Conservation (phyloP, 306 rosid genomes). For the Corylus heterophylla region DNA sequence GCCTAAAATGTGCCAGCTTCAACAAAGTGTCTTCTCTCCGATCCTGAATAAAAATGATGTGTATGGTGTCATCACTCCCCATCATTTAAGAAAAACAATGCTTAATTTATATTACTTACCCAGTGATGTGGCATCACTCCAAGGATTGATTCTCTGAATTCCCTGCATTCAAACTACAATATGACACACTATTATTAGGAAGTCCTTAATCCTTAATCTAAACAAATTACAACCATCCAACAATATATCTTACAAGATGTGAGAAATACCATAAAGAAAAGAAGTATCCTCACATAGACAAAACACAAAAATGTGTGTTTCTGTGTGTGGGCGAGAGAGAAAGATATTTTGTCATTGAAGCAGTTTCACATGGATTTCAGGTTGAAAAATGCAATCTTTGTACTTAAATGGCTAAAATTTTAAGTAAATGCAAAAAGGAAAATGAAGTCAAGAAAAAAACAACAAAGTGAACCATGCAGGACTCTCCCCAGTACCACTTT, state of each 20-base stretch:
- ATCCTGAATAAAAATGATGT: conserved; percentile 56
- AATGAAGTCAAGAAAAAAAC: neutral
- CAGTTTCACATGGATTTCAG: neutral
- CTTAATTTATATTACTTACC: conserved; percentile 43
- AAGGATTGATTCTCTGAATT: conserved; percentile 95
- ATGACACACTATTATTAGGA: conserved; percentile 32
- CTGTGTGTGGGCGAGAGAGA: neutral
- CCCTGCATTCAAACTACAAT: conserved; percentile 91
- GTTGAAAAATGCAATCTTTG: neutral
- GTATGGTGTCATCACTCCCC: conserved; percentile 19
- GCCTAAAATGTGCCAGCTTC: conserved; percentile 75
- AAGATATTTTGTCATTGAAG: neutral
- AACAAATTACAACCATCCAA: conserved; percentile 7
- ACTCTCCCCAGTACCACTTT: neutral
- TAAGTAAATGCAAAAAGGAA: neutral
- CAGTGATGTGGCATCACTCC: conserved; percentile 98
- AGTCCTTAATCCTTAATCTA: neutral
- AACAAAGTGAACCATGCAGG: neutral
- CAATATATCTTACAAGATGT: neutral
- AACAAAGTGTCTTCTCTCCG: conserved; percentile 93
- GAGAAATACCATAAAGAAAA: neutral
- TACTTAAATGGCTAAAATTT: neutral
- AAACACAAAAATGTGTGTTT: too few species aligned
- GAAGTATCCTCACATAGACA: neutral
- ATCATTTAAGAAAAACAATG: neutral